phyloP scores from a whole-genome alignment of 768 basidiomycete species.

The Leccinum sublutescens region DNA sequence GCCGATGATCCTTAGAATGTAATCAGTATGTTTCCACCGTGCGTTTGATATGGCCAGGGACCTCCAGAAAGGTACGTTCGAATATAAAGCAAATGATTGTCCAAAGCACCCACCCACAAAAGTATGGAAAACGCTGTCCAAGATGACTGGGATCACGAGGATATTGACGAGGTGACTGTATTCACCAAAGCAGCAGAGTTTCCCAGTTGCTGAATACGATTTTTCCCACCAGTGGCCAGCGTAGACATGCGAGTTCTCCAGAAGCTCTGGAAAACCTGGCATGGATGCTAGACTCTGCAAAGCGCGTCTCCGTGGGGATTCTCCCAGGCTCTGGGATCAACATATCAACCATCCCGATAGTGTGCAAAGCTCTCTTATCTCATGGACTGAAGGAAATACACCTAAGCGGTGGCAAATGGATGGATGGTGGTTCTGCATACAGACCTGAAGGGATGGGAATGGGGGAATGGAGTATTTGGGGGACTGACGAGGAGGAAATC shows the following conservation, averaged over 20 bases:
- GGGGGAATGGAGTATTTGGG: conserved; percentile 75
- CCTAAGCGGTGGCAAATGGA: conserved; percentile 70
- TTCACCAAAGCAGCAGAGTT: not conserved
- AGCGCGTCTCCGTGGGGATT: conserved; percentile 33
- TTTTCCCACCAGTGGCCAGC: conserved; percentile 49
- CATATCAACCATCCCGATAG: conserved; percentile 43
- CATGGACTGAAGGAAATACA: conserved; percentile 68
- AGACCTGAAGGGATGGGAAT: conserved; percentile 64
- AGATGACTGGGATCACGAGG: conserved; percentile 66
- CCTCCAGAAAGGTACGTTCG: conserved; percentile 46
- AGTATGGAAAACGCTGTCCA: conserved; percentile 44
- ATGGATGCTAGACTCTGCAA: conserved; percentile 36
- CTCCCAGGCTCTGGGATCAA: conserved; percentile 81
- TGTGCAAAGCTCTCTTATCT: conserved; percentile 53
- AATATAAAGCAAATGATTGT: not conserved
- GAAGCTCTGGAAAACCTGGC: conserved; percentile 43
- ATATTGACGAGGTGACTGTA: conserved; percentile 70
- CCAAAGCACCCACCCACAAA: conserved; percentile 1
- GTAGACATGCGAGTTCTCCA: conserved; percentile 35
- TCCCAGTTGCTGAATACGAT: not conserved
- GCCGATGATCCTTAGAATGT: not conserved
- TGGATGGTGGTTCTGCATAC: conserved; percentile 50
- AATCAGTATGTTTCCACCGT: conserved; percentile 73
- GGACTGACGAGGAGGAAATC: conserved; percentile 52
- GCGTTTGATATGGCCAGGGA: conserved; percentile 74